Percentiles rank a stretch among this genome's conserved stretches.
phyloP scores from a whole-genome alignment of 2,329 filamentous ascomycete genomes.

The Amauroascus niger region DNA sequence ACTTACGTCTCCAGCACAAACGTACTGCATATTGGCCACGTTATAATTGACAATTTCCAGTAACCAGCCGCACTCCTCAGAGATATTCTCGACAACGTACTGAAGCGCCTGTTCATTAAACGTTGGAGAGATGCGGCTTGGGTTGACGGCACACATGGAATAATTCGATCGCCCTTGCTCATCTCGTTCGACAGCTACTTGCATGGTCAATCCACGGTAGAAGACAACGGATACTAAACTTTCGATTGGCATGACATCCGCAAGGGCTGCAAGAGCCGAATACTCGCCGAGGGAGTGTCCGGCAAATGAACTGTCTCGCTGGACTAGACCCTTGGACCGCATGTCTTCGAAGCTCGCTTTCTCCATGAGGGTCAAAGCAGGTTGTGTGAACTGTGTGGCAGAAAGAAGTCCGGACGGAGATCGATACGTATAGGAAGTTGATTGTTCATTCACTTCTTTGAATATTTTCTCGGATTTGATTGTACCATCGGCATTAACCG shows the following conservation, averaged over 20 bases:
- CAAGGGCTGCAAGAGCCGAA: constrained; percentile 87
- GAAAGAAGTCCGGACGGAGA: constrained; percentile 91
- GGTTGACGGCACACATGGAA: constrained; percentile 98
- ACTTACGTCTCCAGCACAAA: constrained; percentile 54
- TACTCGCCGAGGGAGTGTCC: constrained; percentile 98
- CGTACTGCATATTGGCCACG: constrained; percentile 61
- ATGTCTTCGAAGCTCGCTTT: constrained; percentile 99
- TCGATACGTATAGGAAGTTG: constrained; percentile 91
- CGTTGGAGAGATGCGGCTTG: constrained; percentile 93
- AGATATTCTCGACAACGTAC: constrained; percentile 91
- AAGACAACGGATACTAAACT: constrained; percentile 96
- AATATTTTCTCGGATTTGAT: constrained; percentile 99
- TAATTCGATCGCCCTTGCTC: constrained; percentile 90
- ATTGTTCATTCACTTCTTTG: constrained; percentile 90
- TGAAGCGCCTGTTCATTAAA: constrained; percentile 97
- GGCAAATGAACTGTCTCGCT: constrained; percentile 92
- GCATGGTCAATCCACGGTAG: constrained; percentile 98
- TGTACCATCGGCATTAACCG: constrained; percentile 79
- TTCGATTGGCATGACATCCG: constrained; percentile 99
- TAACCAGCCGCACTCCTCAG: constrained; percentile 88
- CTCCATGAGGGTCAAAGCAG: constrained; percentile 95
- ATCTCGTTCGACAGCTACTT: constrained; percentile 96
- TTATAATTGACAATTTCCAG: constrained; percentile 98
- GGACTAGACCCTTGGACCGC: constrained; percentile 91
- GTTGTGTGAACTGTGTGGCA: constrained; percentile 97